Percentiles rank a stretch among this genome's conserved stretches.
Conservation (phyloP, 768 basidiomycete species). For the Clitopilus passeckerianus region DNA sequence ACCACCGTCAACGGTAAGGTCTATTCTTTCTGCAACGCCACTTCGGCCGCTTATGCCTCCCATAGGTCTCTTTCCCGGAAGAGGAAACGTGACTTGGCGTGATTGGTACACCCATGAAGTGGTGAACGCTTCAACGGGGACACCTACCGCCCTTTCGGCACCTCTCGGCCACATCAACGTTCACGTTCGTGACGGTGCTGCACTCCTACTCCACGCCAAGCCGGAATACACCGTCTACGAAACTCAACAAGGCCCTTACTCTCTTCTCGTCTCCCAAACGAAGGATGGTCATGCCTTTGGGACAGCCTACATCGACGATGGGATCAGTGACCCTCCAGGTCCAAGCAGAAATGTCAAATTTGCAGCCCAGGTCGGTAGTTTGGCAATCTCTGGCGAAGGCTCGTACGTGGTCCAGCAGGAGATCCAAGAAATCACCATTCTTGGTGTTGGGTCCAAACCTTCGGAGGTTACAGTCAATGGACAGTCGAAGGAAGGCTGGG, state of each 20-base stretch:
- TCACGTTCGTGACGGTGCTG: constrained; percentile 64
- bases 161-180: constrained; percentile 78
- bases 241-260: constrained; percentile 57
- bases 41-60: not conserved
- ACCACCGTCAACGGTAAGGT: constrained; percentile 57
- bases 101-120: constrained; percentile 70
- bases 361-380: constrained; percentile 21
- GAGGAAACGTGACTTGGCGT: constrained; percentile 55
- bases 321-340: constrained; percentile 53
- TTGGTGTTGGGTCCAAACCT: constrained; percentile 46
- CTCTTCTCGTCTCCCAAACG: constrained; percentile 55
- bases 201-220: constrained; percentile 56
- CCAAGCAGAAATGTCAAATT: constrained; percentile 45
- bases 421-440: constrained; percentile 49
- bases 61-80: constrained; percentile 61
- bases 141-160: constrained; percentile 48
- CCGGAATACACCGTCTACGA: constrained; percentile 68
- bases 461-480: constrained; percentile 33
- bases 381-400: constrained; percentile 35
- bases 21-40: not conserved
- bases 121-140: constrained; percentile 35
- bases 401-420: constrained; percentile 39
- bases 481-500: constrained; percentile 26
- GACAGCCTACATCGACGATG: constrained; percentile 66
- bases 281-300: constrained; percentile 48